phyloP scores from a whole-genome alignment of 148 eudicot species.

The Linanthus parryae region DNA sequence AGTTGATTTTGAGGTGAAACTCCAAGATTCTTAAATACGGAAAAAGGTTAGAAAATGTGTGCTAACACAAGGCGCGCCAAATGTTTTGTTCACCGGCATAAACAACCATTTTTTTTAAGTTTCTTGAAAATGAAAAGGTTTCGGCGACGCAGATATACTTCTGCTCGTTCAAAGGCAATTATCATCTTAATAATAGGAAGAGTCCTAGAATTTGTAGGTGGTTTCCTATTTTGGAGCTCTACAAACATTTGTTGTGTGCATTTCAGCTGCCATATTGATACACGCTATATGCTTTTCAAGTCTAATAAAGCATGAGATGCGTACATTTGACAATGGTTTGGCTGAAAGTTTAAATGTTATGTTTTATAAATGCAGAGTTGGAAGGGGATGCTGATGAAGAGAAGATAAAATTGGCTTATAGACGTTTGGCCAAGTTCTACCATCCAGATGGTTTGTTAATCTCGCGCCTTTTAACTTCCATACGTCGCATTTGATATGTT shows the following conservation, averaged over 20 bases:
- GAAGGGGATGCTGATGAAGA: constrained; percentile 87
- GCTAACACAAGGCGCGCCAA: not conserved
- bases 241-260: not conserved
- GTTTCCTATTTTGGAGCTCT: not conserved
- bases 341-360: constrained; percentile 3
- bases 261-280: not conserved
- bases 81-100: not conserved
- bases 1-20: not conserved
- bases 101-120: no score
- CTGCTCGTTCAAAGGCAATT: not conserved
- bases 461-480: constrained; percentile 6
- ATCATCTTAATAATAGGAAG: not conserved
- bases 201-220: not conserved
- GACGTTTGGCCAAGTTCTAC: constrained; percentile 90
- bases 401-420: constrained; percentile 62
- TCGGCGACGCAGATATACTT: not conserved
- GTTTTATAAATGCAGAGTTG: constrained; percentile 44
- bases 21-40: not conserved
- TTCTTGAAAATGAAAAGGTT: not conserved
- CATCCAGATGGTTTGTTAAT: constrained; percentile 90
- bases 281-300: not conserved
- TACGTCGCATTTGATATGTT: not conserved
- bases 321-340: not conserved
- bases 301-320: not conserved
- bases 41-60: not conserved